phyloP scores from a whole-genome alignment of 1,284 basidiomycete species.

The Neonothopanus nambi region DNA sequence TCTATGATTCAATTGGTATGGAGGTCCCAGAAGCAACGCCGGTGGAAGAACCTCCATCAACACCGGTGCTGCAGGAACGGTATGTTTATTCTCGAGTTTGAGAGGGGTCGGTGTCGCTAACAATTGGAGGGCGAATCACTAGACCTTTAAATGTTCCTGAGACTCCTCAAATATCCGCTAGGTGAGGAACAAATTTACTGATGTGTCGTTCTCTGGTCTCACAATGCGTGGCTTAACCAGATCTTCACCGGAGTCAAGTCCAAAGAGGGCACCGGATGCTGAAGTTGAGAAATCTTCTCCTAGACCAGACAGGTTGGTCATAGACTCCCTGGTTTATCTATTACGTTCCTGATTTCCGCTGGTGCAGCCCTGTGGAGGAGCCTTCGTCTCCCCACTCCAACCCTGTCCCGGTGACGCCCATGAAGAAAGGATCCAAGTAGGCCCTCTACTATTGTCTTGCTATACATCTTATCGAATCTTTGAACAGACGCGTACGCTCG shows the following conservation, averaged over 20 bases:
- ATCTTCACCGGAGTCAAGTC: neutral
- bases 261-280: neutral
- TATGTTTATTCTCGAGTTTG: neutral
- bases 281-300: neutral
- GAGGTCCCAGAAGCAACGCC: slow-evolving; percentile 41
- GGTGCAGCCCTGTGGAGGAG: neutral
- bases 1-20: slow-evolving; percentile 62
- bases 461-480: neutral
- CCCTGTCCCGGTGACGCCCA: slow-evolving; percentile 3
- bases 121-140: neutral
- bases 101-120: neutral
- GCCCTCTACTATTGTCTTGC: neutral
- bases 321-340: neutral
- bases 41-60: slow-evolving; percentile 28
- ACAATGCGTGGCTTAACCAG: neutral
- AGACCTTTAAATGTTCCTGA: neutral
- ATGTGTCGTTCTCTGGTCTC: neutral
- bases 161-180: neutral
- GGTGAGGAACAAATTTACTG: neutral
- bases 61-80: slow-evolving; percentile 2
- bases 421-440: slow-evolving; percentile 13
- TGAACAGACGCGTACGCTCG: slow-evolving; percentile 1
- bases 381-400: neutral
- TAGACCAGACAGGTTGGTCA: neutral
- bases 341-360: neutral